Conservation (phyloP, 108 stramenopile genomes). For the Discostella stelligeroides region DNA sequence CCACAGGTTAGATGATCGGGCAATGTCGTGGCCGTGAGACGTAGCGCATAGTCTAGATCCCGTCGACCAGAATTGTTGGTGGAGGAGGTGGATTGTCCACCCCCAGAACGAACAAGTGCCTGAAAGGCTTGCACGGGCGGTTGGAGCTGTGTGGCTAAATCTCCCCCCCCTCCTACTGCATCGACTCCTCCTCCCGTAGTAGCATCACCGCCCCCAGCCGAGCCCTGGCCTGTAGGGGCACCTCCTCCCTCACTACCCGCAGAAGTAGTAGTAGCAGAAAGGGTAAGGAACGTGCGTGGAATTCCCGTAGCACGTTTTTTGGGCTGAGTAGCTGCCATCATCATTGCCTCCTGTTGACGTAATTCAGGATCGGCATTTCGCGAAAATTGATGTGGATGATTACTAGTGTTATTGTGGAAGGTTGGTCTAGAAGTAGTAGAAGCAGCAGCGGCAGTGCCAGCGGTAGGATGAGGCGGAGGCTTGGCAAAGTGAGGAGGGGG, state of each 20-base stretch:
- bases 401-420: too few relatives aligned
- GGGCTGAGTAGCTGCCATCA: constrained; percentile 18
- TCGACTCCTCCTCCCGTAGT: constrained; percentile 9
- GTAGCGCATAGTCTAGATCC: constrained; percentile 82
- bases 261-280: constrained; percentile 52
- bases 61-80: constrained; percentile 50
- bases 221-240: too few relatives aligned
- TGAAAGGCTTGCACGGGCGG: constrained; percentile 75
- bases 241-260: constrained; percentile 1
- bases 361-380: constrained; percentile 87
- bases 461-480: constrained; percentile 26
- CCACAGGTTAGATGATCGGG: constrained; percentile 85
- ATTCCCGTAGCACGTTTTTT: constrained; percentile 82
- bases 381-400: too few relatives aligned
- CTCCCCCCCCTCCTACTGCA: constrained; percentile 8
- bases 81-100: constrained; percentile 68
- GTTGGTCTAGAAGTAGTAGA: too few relatives aligned
- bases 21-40: constrained; percentile 71
- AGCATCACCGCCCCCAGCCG: constrained; percentile 23
- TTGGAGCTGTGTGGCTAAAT: constrained; percentile 55
- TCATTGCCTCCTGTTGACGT: constrained; percentile 73
- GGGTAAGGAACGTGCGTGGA: constrained; percentile 79
- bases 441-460: too few relatives aligned
- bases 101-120: constrained; percentile 71
- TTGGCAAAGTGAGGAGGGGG: constrained; percentile 30